Evolutionary conservation across 179 eudicot genomes (phyloP), one percentile per base, ranked within the genome.

Genomic region (Gypsophila paniculata): DNA sequence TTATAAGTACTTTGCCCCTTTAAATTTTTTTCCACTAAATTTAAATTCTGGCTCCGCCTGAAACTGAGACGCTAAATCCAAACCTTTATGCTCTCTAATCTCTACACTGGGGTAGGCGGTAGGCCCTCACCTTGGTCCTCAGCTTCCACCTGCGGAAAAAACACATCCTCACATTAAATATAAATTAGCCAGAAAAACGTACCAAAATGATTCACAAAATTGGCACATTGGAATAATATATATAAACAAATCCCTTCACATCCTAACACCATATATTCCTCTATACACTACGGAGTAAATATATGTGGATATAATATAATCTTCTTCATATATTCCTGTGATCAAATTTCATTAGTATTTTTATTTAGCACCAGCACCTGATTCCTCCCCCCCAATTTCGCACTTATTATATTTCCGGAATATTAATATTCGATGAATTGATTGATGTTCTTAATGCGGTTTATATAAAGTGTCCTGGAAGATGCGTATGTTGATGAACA

Each of bases 401-500:
- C 15, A 46, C 0, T 10, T 46, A 39, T 46, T 46, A 46, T 8
- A 8, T 46, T 0, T 6, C 46, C 7, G 15, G 52, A 61, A 61
- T 61, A 61, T 29, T 29, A 61, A 32, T 61, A 34, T 32, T 61
- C 46, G 61, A 57, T 19, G 21, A 34, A 29, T 29, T 15, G 68
- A 42, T 15, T 63, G 68, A 42, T 18, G 26, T 38, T 23, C 19
- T 4, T 25, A 66, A 66, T 66, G 57, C 15, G 29, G 34, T 12
- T 36, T 65, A 46, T 65, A 65, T 65, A 65, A 66, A 42, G 8
- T 42, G 10, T 8, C 14, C 10, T 14, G 55, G 32, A 66, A 66
- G 46, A 66, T 66, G 70, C 70, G 55, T 44, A 44, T 66, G 38
- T 48, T 66, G 15, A 66, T 53, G 55, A 66, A n/a, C 44, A 66